Percentiles rank a stretch among this genome's conserved stretches.
phyloP scores from a whole-genome alignment of 1,139 yeast genomes.

The Hyphopichia wangnamkhiaoensis region DNA sequence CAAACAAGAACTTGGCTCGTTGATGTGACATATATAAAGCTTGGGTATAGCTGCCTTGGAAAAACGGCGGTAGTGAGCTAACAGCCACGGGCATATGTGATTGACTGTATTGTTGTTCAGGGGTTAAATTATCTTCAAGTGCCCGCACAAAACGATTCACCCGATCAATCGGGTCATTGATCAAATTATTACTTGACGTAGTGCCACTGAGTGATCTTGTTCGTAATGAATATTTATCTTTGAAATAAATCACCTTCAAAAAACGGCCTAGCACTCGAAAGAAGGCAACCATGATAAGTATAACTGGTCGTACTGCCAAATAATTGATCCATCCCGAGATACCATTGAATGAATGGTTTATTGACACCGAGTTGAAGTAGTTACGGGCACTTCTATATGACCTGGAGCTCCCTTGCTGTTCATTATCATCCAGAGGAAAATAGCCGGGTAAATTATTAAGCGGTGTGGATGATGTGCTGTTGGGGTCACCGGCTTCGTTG shows the following conservation, averaged over 20 bases:
- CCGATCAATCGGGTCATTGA: slow-evolving; percentile 34
- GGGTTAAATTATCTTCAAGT: slow-evolving; percentile 35
- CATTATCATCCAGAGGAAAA: slow-evolving; percentile 3
- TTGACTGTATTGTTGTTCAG: slow-evolving; percentile 17
- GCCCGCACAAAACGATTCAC: slow-evolving; percentile 36
- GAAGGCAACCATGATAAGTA: slow-evolving; percentile 23
- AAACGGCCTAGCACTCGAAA: slow-evolving; percentile 27
- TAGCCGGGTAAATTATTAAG: slow-evolving; percentile 3
- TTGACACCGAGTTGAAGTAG: slow-evolving; percentile 4
- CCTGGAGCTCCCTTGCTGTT: background rate
- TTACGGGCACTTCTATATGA: slow-evolving; percentile 1
- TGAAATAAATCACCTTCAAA: slow-evolving; percentile 28
- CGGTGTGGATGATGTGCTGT: background rate
- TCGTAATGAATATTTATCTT: slow-evolving; percentile 14
- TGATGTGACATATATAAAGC: slow-evolving; percentile 69
- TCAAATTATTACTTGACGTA: slow-evolving; percentile 4
- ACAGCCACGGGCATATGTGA: slow-evolving; percentile 3
- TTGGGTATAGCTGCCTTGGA: slow-evolving; percentile 74
- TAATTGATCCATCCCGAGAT: slow-evolving; percentile 14
- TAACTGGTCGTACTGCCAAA: slow-evolving; percentile 31
- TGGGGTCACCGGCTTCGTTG: background rate
- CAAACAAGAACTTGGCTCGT: slow-evolving; percentile 68
- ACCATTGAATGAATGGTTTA: slow-evolving; percentile 1
- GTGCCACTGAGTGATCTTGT: slow-evolving; percentile 4
- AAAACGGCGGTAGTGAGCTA: slow-evolving; percentile 45